A percentile compares a stretch with the other conserved stretches of the same genome.
phyloP scores from a whole-genome alignment of 352 stramenopile genomes.

The Pythium aphanidermatum region DNA sequence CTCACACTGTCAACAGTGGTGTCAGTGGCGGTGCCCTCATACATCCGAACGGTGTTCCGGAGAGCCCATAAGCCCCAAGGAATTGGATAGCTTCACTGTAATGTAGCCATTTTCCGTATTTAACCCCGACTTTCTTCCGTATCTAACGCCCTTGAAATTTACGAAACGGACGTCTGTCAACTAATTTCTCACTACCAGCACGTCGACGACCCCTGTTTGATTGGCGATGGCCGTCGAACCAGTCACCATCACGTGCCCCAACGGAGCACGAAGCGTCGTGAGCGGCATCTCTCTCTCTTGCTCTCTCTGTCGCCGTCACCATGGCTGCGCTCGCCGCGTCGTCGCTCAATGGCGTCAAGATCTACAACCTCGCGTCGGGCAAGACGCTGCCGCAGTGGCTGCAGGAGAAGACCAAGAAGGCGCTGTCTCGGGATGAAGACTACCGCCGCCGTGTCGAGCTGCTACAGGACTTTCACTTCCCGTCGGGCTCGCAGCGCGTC shows the following conservation, averaged over 20 bases:
- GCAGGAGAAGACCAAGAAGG: constrained; percentile 83
- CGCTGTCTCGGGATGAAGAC: constrained; percentile 72
- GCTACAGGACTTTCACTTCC: constrained; percentile 99
- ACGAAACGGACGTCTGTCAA: constrained; percentile 1
- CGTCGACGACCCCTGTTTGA: constrained; percentile 4
- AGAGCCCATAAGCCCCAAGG: too few relatives aligned
- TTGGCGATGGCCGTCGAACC: constrained; percentile 21
- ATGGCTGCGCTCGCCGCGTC: constrained; percentile 79
- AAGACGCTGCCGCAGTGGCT: constrained; percentile 94
- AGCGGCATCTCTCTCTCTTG: not conserved
- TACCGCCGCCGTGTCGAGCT: constrained; percentile 95
- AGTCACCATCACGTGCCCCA: constrained; percentile 2
- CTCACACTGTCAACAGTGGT: too few relatives aligned
- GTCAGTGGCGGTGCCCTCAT: not conserved
- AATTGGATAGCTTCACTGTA: not conserved
- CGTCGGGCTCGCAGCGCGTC: constrained; percentile 89
- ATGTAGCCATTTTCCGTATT: constrained; percentile 22
- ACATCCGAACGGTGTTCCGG: not conserved
- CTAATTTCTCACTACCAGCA: constrained; percentile 1
- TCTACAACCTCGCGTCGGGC: constrained; percentile 94
- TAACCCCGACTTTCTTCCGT: constrained; percentile 5
- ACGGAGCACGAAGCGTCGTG: constrained; percentile 9
- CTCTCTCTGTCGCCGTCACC: constrained; percentile 5
- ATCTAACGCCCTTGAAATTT: constrained; percentile 9
- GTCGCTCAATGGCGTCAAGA: constrained; percentile 91